These are phyloP conservation scores for Sporisorium scitamineum DNA, from an alignment of 1,284 basidiomycete genomes.

Conservation along the genomic window DNA sequence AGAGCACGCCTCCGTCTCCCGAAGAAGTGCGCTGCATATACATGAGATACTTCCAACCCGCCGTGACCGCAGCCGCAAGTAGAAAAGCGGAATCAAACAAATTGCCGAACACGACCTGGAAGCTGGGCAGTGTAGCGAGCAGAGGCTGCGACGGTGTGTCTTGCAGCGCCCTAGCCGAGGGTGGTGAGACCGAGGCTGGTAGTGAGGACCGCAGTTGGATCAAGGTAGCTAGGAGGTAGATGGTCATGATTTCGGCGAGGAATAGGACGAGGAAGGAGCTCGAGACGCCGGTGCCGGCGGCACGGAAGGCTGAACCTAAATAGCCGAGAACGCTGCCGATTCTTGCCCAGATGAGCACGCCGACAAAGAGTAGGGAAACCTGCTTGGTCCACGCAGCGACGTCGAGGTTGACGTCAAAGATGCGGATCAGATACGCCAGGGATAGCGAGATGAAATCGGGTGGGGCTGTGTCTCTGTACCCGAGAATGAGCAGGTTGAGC, in stretches of 20 bases:
- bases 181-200: constrained; percentile 28
- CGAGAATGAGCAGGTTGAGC: constrained; percentile 51
- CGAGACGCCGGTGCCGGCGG: constrained; percentile 69
- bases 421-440: constrained; percentile 63
- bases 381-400: constrained; percentile 69
- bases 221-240: constrained; percentile 71
- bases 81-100: constrained; percentile 70
- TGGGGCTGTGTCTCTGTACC: constrained; percentile 62
- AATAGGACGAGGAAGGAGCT: constrained; percentile 71
- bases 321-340: constrained; percentile 69
- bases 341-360: constrained; percentile 70
- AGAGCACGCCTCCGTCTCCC: constrained; percentile 40
- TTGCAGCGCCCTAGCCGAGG: neutral
- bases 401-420: constrained; percentile 69
- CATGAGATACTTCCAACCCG: constrained; percentile 35
- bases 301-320: constrained; percentile 68
- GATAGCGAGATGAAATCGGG: constrained; percentile 67
- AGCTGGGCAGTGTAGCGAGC: constrained; percentile 70
- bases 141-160: constrained; percentile 46
- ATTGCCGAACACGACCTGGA: constrained; percentile 69
- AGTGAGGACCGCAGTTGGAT: constrained; percentile 70
- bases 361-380: constrained; percentile 69
- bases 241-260: constrained; percentile 70
- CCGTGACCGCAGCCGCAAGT: constrained; percentile 62
- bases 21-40: constrained; percentile 36